phyloP scores from a whole-genome alignment of 768 basidiomycete genomes.

The Mycena metata region DNA sequence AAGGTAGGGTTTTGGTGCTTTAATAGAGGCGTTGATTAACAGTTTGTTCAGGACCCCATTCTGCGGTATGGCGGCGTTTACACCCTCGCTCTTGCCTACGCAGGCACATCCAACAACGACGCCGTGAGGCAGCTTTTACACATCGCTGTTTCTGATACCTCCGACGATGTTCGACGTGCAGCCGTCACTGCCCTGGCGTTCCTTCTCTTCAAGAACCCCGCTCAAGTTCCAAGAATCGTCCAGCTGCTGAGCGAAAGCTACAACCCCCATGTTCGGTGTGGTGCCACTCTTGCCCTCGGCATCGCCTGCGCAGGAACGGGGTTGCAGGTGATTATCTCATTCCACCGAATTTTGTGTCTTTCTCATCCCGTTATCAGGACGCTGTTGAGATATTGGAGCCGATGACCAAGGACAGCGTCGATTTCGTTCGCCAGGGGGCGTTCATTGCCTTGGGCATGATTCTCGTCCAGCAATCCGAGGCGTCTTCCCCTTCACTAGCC shows the following conservation, averaged over 20 bases:
- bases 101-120: conserved; percentile 94
- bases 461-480: conserved; percentile 95
- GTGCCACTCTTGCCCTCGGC: conserved; percentile 95
- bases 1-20: conserved; percentile 67
- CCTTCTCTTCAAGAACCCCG: conserved; percentile 96
- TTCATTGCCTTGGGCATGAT: conserved; percentile 97
- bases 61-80: conserved; percentile 98
- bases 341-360: neutral
- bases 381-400: conserved; percentile 97
- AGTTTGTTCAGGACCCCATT: conserved; percentile 83
- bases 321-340: conserved; percentile 71
- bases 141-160: conserved; percentile 98
- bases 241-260: conserved; percentile 98
- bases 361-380: conserved; percentile 67
- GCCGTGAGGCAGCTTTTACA: conserved; percentile 93
- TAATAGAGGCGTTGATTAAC: neutral
- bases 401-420: conserved; percentile 97
- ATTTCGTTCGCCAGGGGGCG: conserved; percentile 98
- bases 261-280: conserved; percentile 98
- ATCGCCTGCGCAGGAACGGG: conserved; percentile 99
- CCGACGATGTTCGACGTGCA: conserved; percentile 96
- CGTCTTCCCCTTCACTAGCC: conserved; percentile 85
- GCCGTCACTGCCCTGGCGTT: conserved; percentile 97
- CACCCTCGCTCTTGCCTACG: conserved; percentile 95
- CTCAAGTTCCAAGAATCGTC: conserved; percentile 96